A percentile compares a stretch with the other conserved stretches of the same genome.
These are phyloP conservation scores for Ophiostoma perfectum DNA, from an alignment of 2,329 filamentous ascomycete genomes.

Conservation along the genomic window DNA sequence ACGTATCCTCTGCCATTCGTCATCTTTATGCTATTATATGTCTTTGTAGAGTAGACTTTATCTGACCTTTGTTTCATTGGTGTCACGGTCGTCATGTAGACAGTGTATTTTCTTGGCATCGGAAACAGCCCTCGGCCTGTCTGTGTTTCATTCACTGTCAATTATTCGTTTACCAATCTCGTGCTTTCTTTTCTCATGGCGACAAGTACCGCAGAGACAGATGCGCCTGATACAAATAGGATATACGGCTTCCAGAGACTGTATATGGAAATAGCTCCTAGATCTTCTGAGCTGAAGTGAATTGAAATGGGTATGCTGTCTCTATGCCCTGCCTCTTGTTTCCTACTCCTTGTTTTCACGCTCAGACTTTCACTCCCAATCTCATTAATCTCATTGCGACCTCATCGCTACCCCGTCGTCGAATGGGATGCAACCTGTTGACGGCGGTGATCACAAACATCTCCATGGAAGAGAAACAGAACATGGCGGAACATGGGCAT, in stretches of 20 bases:
- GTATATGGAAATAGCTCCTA: not conserved
- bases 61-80: constrained; percentile 6
- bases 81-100: not conserved
- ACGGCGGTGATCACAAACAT: not conserved
- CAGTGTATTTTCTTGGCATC: constrained; percentile 1
- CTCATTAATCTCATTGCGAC: not conserved
- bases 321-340: not conserved
- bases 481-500: constrained; percentile 11
- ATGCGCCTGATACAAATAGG: too few species aligned
- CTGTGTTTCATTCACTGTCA: not conserved
- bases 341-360: not conserved
- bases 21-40: not conserved
- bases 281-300: not conserved
- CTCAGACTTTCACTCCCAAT: not conserved
- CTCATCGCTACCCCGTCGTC: not conserved
- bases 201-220: too few species aligned
- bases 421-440: not conserved
- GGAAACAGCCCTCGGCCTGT: not conserved
- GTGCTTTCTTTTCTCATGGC: not conserved
- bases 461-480: constrained; percentile 1
- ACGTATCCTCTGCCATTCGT: not conserved
- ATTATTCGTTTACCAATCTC: not conserved
- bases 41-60: not conserved
- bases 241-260: not conserved
- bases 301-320: not conserved